These are phyloP conservation scores for Amesomyces nigricolor DNA, from an alignment of 2,329 filamentous ascomycete species.

Conservation along the genomic window DNA sequence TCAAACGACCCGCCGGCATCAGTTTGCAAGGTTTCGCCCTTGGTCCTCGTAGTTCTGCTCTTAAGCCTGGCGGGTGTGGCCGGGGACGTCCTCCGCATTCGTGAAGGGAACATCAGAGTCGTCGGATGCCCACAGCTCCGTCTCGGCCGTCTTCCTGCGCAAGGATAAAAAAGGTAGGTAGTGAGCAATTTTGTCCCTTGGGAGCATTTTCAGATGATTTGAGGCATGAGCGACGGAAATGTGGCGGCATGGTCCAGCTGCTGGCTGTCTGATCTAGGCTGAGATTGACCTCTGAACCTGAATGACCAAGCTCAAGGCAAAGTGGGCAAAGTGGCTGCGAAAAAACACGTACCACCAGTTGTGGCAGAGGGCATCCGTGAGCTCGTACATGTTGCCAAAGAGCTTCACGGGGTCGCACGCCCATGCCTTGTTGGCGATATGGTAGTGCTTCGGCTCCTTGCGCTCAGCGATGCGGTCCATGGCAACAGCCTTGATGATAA, in stretches of 20 bases:
- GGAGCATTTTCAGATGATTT: neutral
- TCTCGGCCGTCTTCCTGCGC: conserved; percentile 4
- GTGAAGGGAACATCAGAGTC: conserved; percentile 11
- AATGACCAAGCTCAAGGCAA: too few species aligned
- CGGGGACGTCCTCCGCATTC: neutral
- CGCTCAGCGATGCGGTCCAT: neutral
- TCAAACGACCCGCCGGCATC: too few species aligned
- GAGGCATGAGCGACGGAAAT: neutral
- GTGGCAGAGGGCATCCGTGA: conserved; percentile 10
- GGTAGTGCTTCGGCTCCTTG: neutral
- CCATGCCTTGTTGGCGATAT: neutral
- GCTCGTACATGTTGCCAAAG: conserved; percentile 12
- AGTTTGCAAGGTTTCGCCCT: too few species aligned
- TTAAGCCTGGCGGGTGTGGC: neutral
- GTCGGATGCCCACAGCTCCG: conserved; percentile 7
- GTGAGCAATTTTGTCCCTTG: neutral
- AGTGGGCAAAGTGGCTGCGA: neutral
- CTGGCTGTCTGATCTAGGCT: too few species aligned
- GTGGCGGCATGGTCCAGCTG: too few species aligned
- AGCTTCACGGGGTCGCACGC: neutral
- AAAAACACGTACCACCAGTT: conserved; percentile 6
- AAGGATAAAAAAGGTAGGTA: too few species aligned
- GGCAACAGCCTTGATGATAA: conserved; percentile 5
- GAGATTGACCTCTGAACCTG: too few species aligned
- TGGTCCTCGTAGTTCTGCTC: neutral